Evolutionary conservation across 2,329 filamentous ascomycete species (phyloP), one percentile per base, ranked within the genome.

Genomic region (Thielaviopsis punctulata): DNA sequence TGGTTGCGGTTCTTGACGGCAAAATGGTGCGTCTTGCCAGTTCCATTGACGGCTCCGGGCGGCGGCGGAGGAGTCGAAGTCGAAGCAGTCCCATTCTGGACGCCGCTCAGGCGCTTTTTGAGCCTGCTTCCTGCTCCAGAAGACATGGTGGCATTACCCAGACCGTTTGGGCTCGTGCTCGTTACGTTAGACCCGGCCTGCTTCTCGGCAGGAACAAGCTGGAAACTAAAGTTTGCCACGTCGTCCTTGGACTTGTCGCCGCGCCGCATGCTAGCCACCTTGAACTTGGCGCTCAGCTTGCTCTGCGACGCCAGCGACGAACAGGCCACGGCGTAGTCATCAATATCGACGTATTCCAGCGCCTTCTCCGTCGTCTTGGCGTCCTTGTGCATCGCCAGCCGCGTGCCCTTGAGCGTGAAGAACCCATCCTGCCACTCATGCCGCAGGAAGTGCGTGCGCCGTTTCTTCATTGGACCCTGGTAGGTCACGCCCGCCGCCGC

Each of bases 381-480:
- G 57, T 84, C 77, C 61, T 82, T 80, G 71, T 89, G 85, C 76
- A 90, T 83, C 52, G 83, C 80, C 36, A 86, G 73, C 24, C 78
- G 76, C 23, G 80, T 86, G 54, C 83, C 83, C 60, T 81, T 80
- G 57, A 95, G 81, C 23, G 86, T 87, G 65, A 92, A 93, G 69
- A 90, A 92, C 59, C 87, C 83, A 64, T 93, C 86, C 62, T 88
- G 80, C 89, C 89, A 95, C 69, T 95, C 89, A 65, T 94, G 86
- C 44, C 87, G 85, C 56, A 95, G 77, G 71, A 95, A 80, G 62
- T 80, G 81, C 30, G 84, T 93, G 69, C 87, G 87, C 62, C 90
- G 86, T 73, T 94, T 95, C 73, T 87, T 89, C 80, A 98, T 94
- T 66, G 82, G 88, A 1, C 92, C 92, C 48, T 85, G 78, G 65